Evolutionary conservation across 495 filamentous ascomycete genomes (phyloP).

Genomic region (Penicillium goetzii): DNA sequence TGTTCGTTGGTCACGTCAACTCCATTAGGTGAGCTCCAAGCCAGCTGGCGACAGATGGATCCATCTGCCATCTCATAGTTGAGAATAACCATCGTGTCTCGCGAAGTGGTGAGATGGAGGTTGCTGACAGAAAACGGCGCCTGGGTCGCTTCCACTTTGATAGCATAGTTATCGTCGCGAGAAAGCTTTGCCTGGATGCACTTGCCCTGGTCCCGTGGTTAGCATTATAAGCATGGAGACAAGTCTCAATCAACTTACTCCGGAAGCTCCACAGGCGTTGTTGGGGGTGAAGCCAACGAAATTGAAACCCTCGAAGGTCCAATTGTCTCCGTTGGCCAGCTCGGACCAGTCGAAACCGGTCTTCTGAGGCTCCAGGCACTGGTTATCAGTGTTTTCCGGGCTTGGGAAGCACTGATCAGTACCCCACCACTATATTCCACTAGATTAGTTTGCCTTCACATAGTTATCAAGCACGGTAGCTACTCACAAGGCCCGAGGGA

Average conservation of each 20-base stretch:
- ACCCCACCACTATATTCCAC: constrained; percentile 53
- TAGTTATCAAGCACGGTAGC: background rate
- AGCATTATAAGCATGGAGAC: background rate
- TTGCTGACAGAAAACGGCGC: constrained; percentile 73
- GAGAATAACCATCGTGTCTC: constrained; percentile 76
- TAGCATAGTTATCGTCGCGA: constrained; percentile 42
- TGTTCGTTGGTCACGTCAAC: constrained; percentile 76
- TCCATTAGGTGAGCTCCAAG: constrained; percentile 63
- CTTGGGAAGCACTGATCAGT: constrained; percentile 63
- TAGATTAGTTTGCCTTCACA: constrained; percentile 7
- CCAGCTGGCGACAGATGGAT: constrained; percentile 74
- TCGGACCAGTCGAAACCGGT: constrained; percentile 74
- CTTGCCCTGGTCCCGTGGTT: constrained; percentile 49
- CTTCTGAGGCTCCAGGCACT: constrained; percentile 66
- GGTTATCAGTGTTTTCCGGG: constrained; percentile 78
- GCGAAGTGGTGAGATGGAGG: constrained; percentile 71
- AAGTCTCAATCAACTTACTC: constrained; percentile 35
- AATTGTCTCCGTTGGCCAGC: constrained; percentile 62
- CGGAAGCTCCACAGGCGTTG: constrained; percentile 51
- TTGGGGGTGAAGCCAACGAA: constrained; percentile 72
- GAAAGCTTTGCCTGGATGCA: constrained; percentile 65
- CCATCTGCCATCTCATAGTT: constrained; percentile 82
- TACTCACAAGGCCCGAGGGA: constrained; percentile 38
- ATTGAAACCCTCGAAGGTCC: constrained; percentile 65
- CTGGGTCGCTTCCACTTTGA: constrained; percentile 52